These are phyloP conservation scores for Exophiala sp. DNA, from an alignment of 2,329 filamentous ascomycete species.

Conservation along the genomic window DNA sequence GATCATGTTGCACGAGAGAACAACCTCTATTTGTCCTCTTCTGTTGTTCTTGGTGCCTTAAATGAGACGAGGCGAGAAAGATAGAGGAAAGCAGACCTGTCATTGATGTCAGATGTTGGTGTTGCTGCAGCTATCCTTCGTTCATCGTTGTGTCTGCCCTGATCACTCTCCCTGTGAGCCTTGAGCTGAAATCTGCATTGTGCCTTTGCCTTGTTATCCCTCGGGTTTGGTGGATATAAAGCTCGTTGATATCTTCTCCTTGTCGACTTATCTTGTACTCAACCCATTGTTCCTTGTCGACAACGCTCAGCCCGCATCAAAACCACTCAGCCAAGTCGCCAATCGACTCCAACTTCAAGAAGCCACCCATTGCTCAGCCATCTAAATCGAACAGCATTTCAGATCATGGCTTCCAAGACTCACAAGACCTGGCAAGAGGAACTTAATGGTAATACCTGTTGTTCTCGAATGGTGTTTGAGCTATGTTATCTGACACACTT, in stretches of 20 bases:
- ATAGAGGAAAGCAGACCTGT: slow-evolving; percentile 13
- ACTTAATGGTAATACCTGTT: slow-evolving; percentile 46
- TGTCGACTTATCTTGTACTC: slow-evolving; percentile 5
- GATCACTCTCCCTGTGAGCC: slow-evolving; percentile 9
- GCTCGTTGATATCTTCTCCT: slow-evolving; percentile 1
- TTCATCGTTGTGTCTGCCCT: slow-evolving; percentile 9
- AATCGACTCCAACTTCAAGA: background rate
- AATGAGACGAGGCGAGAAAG: slow-evolving; percentile 19
- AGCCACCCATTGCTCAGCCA: background rate
- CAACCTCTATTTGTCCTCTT: slow-evolving; percentile 11
- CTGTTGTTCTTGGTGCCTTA: slow-evolving; percentile 20
- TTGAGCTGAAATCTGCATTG: slow-evolving; percentile 5
- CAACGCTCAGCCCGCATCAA: no score
- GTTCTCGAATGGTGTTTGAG: slow-evolving; percentile 3
- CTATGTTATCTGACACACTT: slow-evolving; percentile 3
- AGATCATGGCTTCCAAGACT: slow-evolving; percentile 25
- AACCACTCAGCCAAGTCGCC: background rate
- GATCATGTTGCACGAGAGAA: slow-evolving; percentile 21
- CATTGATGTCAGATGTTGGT: slow-evolving; percentile 16
- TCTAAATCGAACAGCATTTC: background rate
- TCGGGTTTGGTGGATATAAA: slow-evolving; percentile 23
- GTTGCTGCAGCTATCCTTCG: slow-evolving; percentile 22
- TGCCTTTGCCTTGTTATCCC: slow-evolving; percentile 1
- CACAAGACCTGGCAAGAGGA: slow-evolving; percentile 48
- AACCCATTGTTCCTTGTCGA: slow-evolving; percentile 1